Evolutionary conservation across 2,329 filamentous ascomycete genomes (phyloP).

Genomic region (Sarocladiaceae sp.): DNA sequence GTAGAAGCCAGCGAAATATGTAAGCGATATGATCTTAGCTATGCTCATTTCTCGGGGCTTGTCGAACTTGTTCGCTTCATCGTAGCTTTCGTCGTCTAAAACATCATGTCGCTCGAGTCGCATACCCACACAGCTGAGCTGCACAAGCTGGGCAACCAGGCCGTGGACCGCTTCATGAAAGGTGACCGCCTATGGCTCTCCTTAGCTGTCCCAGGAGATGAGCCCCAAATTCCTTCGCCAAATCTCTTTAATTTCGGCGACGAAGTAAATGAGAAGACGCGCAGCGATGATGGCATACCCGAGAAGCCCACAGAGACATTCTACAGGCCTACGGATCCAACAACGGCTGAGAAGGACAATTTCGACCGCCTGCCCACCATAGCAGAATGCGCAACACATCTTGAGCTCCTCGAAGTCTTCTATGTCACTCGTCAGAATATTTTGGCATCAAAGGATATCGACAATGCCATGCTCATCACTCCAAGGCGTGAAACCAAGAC

Average conservation of each 20-base stretch:
- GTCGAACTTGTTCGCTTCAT: not conserved
- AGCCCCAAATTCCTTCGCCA: not conserved
- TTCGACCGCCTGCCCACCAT: constrained; percentile 13
- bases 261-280: not conserved
- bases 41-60: too few species aligned
- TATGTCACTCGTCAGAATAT: constrained; percentile 41
- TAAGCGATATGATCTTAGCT: too few species aligned
- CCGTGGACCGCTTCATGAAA: too few species aligned
- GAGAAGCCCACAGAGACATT: not conserved
- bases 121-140: not conserved
- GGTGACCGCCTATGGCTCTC: too few species aligned
- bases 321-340: not conserved
- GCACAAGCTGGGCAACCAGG: not conserved
- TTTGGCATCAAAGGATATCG: constrained; percentile 16
- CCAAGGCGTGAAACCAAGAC: constrained; percentile 15
- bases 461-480: constrained; percentile 15
- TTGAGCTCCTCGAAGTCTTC: constrained; percentile 57
- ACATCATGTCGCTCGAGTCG: constrained; percentile 2
- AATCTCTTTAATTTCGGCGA: not conserved
- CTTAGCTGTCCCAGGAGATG: not conserved
- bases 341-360: not conserved
- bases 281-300: not conserved
- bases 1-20: not conserved
- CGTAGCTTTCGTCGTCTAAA: not conserved
- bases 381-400: constrained; percentile 46